phyloP scores from a whole-genome alignment of 345 rosid species.

The Mercurialis annua region DNA sequence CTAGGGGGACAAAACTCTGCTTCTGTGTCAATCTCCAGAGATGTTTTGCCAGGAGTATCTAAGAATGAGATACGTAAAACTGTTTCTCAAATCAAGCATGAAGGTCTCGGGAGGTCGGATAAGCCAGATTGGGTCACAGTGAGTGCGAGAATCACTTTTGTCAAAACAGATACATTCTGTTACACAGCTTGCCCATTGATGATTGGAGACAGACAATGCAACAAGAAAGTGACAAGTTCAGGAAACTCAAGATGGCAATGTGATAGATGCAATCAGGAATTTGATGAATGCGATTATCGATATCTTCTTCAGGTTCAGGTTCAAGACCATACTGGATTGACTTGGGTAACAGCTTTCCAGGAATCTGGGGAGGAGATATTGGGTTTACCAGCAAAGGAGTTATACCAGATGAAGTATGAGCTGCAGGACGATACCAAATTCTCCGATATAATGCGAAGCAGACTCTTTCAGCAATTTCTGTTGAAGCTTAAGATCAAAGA shows the following conservation, averaged over 20 bases:
- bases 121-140: constrained; percentile 87
- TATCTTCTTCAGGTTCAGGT: constrained; percentile 88
- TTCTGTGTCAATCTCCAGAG: constrained; percentile 70
- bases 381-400: constrained; percentile 68
- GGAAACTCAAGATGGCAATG: constrained; percentile 66
- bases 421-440: constrained; percentile 56
- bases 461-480: constrained; percentile 55
- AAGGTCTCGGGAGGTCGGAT: constrained; percentile 87
- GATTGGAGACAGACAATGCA: constrained; percentile 85
- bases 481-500: constrained; percentile 85
- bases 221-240: constrained; percentile 63
- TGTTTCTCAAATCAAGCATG: constrained; percentile 75
- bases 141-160: constrained; percentile 59
- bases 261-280: constrained; percentile 85
- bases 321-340: constrained; percentile 79
- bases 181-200: constrained; percentile 87
- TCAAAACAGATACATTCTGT: constrained; percentile 76
- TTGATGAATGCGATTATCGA: constrained; percentile 80
- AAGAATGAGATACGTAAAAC: constrained; percentile 66
- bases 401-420: constrained; percentile 59
- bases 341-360: constrained; percentile 89
- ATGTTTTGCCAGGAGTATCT: constrained; percentile 45
- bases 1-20: constrained; percentile 58
- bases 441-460: constrained; percentile 40
- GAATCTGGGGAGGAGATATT: constrained; percentile 80